Percentiles rank a stretch among this genome's conserved stretches.
Evolutionary conservation across 2,329 filamentous ascomycete species (phyloP).

Genomic region (Xylariaceae sp.): DNA sequence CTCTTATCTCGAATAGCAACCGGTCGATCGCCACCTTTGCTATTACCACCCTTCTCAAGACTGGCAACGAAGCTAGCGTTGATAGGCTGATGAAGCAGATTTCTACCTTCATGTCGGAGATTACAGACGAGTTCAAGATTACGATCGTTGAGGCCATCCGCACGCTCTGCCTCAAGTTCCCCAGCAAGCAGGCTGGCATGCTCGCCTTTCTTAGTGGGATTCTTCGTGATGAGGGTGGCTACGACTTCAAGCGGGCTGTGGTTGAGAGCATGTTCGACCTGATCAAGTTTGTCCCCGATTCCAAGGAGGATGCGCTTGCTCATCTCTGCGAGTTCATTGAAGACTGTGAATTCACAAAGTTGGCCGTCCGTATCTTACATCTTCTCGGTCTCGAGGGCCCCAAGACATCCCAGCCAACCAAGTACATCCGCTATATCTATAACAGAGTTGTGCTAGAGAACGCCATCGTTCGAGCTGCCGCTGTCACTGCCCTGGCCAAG

Average conservation of each 20-base stretch:
- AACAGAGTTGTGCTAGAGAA: conserved; percentile 97
- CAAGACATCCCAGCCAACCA: conserved; percentile 90
- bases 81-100: conserved; percentile 99
- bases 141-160: conserved; percentile 99
- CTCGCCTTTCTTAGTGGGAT: conserved; percentile 96
- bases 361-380: conserved; percentile 91
- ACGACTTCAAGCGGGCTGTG: conserved; percentile 95
- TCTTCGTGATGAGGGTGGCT: conserved; percentile 90
- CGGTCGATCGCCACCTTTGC: conserved; percentile 97
- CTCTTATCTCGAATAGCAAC: conserved; percentile 93
- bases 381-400: conserved; percentile 91
- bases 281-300: conserved; percentile 96
- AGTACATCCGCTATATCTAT: conserved; percentile 99
- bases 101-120: conserved; percentile 95
- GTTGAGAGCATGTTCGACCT: conserved; percentile 99
- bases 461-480: conserved; percentile 87
- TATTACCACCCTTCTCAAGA: conserved; percentile 96
- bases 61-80: conserved; percentile 93
- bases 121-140: conserved; percentile 99
- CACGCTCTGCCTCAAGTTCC: conserved; percentile 94
- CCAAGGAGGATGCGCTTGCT: conserved; percentile 73
- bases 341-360: conserved; percentile 97
- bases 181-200: conserved; percentile 96
- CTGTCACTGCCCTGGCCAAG: conserved; percentile 91
- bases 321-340: conserved; percentile 99